These are phyloP conservation scores for Rhodotorula sp. DNA, from an alignment of 1,284 basidiomycete species.

Conservation along the genomic window DNA sequence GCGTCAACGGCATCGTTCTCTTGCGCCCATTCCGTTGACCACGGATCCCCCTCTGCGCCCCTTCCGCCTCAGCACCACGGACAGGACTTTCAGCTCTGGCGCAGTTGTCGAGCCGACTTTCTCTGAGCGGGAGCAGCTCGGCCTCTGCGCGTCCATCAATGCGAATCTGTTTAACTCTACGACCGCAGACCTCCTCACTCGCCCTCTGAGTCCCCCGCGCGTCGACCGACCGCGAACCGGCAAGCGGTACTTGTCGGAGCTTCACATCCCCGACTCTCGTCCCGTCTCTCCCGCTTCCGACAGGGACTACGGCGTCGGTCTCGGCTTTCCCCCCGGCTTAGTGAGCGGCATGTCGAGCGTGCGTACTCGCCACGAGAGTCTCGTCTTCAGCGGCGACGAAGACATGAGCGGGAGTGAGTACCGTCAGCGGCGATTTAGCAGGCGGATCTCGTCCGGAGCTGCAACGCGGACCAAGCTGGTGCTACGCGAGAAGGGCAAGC, in stretches of 20 bases:
- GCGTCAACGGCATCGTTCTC: neutral
- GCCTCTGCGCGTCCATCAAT: neutral
- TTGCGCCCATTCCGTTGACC: neutral
- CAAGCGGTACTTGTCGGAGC: slow-evolving; percentile 40
- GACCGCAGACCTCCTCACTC: neutral
- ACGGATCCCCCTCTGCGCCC: neutral
- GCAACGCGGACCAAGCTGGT: slow-evolving; percentile 72
- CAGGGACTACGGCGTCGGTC: slow-evolving; percentile 43
- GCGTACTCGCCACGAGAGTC: slow-evolving; percentile 18
- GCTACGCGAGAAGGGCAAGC: slow-evolving; percentile 74
- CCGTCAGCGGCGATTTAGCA: slow-evolving; percentile 61
- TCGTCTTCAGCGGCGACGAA: slow-evolving; percentile 1
- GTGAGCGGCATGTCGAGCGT: slow-evolving; percentile 46
- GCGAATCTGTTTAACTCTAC: neutral
- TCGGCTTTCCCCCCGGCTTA: slow-evolving; percentile 45
- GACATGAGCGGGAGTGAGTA: slow-evolving; percentile 46
- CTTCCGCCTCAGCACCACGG: neutral
- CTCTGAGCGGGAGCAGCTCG: slow-evolving; percentile 16
- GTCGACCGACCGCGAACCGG: slow-evolving; percentile 18
- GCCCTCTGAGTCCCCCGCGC: neutral
- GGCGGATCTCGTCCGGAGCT: slow-evolving; percentile 55
- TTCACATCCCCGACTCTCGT: slow-evolving; percentile 18
- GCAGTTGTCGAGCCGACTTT: slow-evolving; percentile 4
- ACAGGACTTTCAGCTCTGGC: slow-evolving; percentile 16
- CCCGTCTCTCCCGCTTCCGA: neutral